These are phyloP conservation scores for Furcasterigmium furcatum DNA, from an alignment of 2,329 filamentous ascomycete species.

Conservation along the genomic window DNA sequence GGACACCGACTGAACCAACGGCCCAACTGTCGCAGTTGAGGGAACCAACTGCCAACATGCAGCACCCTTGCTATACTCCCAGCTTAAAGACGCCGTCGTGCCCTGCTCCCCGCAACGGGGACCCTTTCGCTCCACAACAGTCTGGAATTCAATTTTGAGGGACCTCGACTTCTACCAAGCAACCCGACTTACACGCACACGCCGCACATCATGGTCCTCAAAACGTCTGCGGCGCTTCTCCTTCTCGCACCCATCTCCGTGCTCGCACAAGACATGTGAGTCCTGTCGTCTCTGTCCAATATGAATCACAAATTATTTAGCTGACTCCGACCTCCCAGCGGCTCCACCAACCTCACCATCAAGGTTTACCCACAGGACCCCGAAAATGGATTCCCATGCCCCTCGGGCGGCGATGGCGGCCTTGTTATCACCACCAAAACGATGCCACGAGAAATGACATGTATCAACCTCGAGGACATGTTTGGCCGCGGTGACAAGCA, in stretches of 20 bases:
- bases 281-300: neutral
- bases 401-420: neutral
- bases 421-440: neutral
- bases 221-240: neutral
- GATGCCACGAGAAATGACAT: neutral
- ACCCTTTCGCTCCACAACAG: no score
- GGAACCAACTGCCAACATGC: no score
- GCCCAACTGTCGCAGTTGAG: no score
- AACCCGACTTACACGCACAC: neutral
- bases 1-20: no score
- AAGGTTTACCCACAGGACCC: conserved; percentile 1
- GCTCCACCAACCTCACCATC: conserved; percentile 1
- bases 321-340: neutral
- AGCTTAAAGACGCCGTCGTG: no score
- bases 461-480: neutral
- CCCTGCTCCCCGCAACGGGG: no score
- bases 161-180: no score
- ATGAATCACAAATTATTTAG: neutral
- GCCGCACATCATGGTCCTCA: neutral
- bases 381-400: neutral
- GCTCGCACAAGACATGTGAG: neutral
- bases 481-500: neutral
- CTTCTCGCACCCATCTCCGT: neutral
- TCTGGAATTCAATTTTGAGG: neutral
- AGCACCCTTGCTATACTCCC: no score